Conservation (phyloP, 23 red algal genomes). For the Agarophyton chilense region DNA sequence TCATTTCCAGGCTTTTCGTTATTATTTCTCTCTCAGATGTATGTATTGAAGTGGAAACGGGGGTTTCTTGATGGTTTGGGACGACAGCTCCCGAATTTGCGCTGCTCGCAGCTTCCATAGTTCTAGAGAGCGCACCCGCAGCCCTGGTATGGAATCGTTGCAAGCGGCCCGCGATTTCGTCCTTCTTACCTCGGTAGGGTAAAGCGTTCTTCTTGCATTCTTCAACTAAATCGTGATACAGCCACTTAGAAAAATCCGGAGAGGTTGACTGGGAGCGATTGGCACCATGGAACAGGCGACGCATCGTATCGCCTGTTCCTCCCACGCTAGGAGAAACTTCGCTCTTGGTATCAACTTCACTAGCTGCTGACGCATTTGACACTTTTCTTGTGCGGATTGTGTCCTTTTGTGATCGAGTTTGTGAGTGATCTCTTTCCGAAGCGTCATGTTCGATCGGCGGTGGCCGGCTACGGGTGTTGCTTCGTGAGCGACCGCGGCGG, state of each 20-base stretch:
- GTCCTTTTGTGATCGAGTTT: neutral
- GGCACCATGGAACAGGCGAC: slow-evolving; percentile 17
- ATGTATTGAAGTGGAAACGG: neutral
- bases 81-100: neutral
- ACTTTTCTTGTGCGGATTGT: neutral
- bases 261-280: neutral
- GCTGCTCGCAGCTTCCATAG: neutral
- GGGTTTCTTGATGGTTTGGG: neutral
- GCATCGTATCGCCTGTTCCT: neutral
- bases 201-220: slow-evolving; percentile 24
- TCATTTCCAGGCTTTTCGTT: neutral
- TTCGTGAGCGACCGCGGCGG: neutral
- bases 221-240: neutral
- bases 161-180: neutral
- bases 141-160: neutral
- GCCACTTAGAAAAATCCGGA: neutral
- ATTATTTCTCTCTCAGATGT: neutral
- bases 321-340: neutral
- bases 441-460: neutral
- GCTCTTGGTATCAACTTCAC: neutral
- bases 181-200: slow-evolving; percentile 7
- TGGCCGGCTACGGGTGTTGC: neutral
- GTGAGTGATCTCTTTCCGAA: neutral
- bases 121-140: neutral
- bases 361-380: neutral